phyloP scores from a whole-genome alignment of 2,329 filamentous ascomycete species.

The Fusarium sp. region DNA sequence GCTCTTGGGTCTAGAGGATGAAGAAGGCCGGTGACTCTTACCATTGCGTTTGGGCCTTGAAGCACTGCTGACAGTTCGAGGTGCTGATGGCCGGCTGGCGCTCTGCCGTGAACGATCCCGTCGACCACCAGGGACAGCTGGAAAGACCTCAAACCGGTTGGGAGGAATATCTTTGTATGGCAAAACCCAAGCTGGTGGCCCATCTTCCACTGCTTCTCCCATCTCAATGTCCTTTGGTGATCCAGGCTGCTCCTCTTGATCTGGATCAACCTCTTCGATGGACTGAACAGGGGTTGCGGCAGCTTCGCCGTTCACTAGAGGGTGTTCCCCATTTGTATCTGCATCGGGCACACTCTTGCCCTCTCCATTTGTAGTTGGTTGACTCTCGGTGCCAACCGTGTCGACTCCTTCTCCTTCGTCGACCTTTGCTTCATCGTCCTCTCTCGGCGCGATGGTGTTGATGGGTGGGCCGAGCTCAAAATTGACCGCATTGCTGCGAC shows the following conservation, averaged over 20 bases:
- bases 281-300: constrained; percentile 46
- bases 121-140: constrained; percentile 67
- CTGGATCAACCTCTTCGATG: constrained; percentile 44
- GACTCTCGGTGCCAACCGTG: constrained; percentile 29
- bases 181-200: constrained; percentile 56
- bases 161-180: constrained; percentile 72
- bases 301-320: constrained; percentile 37
- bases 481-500: constrained; percentile 82
- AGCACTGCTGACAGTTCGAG: constrained; percentile 52
- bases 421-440: constrained; percentile 71
- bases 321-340: constrained; percentile 6
- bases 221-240: constrained; percentile 42
- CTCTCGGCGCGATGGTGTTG: constrained; percentile 87
- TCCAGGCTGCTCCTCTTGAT: constrained; percentile 50
- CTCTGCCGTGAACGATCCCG: constrained; percentile 60
- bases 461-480: constrained; percentile 86
- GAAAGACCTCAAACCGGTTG: constrained; percentile 82
- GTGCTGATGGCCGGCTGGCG: constrained; percentile 52
- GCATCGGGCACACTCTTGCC: constrained; percentile 16
- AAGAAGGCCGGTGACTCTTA: constrained; percentile 45
- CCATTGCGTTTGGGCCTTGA: constrained; percentile 56
- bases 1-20: constrained; percentile 50
- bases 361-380: constrained; percentile 43
- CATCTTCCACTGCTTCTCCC: constrained; percentile 45
- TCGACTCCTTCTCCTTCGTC: constrained; percentile 50